phyloP scores from a whole-genome alignment of 352 stramenopile species.

The Phytophthora palmivora region DNA sequence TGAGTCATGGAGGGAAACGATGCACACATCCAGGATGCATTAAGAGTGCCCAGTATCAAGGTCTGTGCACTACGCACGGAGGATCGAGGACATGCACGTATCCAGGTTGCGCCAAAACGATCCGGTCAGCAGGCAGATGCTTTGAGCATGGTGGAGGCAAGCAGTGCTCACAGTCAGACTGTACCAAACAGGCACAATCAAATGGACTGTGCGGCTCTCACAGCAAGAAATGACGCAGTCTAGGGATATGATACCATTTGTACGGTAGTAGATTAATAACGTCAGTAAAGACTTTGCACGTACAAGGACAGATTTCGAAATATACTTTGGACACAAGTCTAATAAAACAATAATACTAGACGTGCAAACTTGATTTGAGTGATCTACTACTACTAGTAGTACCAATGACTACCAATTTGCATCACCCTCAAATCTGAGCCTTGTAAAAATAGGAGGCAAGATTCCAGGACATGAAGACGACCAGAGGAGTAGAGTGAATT shows the following conservation, averaged over 20 bases:
- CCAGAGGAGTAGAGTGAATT: not conserved
- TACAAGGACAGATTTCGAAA: not conserved
- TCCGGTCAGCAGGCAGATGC: conserved; percentile 23
- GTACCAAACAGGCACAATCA: conserved; percentile 13
- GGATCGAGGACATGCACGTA: conserved; percentile 15
- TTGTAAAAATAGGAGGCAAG: not conserved
- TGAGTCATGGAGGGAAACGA: conserved; percentile 23
- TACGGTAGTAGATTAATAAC: not conserved
- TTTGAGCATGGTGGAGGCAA: conserved; percentile 31
- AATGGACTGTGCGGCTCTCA: conserved; percentile 15
- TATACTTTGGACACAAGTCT: too few relatives aligned
- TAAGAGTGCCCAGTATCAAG: conserved; percentile 28
- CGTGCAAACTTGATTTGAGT: too few relatives aligned
- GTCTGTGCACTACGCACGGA: conserved; percentile 24
- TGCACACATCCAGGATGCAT: conserved; percentile 19
- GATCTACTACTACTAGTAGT: too few relatives aligned
- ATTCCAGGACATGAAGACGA: conserved; percentile 10
- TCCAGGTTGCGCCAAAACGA: conserved; percentile 17
- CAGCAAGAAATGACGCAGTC: not conserved
- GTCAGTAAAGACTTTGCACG: not conserved
- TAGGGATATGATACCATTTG: not conserved
- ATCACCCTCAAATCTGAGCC: not conserved
- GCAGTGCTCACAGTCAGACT: conserved; percentile 13
- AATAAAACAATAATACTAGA: too few relatives aligned
- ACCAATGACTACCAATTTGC: not conserved